Conservation (phyloP, 257 asterid genomes). For the Nemophila menziesii region DNA sequence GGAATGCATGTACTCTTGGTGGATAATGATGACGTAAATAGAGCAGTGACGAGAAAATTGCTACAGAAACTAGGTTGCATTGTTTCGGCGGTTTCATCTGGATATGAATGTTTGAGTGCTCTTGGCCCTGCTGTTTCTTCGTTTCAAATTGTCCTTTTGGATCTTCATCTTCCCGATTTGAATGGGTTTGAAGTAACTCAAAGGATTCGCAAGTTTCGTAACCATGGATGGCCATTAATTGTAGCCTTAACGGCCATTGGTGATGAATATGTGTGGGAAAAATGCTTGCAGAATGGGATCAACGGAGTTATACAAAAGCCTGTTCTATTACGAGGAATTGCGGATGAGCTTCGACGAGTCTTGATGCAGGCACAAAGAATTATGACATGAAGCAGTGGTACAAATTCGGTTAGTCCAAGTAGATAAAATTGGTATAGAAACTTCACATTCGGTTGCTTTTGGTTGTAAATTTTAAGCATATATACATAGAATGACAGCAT, state of each 20-base stretch:
- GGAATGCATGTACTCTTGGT: slow-evolving; percentile 74
- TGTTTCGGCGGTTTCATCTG: slow-evolving; percentile 64
- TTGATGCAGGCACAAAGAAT: slow-evolving; percentile 42
- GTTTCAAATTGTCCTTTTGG: slow-evolving; percentile 51
- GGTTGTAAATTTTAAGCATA: background rate
- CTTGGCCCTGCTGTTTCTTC: slow-evolving; percentile 39
- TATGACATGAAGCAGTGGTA: background rate
- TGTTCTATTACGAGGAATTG: slow-evolving; percentile 46
- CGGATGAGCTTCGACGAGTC: slow-evolving; percentile 48
- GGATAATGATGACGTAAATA: slow-evolving; percentile 58
- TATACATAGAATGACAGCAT: background rate
- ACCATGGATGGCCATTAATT: slow-evolving; percentile 70
- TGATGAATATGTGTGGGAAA: slow-evolving; percentile 37
- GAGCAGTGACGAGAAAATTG: slow-evolving; percentile 63
- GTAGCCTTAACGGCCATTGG: slow-evolving; percentile 53
- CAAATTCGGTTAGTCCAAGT: background rate
- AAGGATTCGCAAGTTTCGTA: slow-evolving; percentile 63
- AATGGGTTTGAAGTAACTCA: slow-evolving; percentile 69
- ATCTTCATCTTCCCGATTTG: slow-evolving; percentile 70
- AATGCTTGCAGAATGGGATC: slow-evolving; percentile 58
- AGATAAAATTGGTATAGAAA: background rate
- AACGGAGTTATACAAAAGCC: slow-evolving; percentile 75
- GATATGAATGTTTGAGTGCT: slow-evolving; percentile 58
- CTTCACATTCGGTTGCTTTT: background rate
- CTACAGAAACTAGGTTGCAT: slow-evolving; percentile 82